Evolutionary conservation across 106 monocot genomes (phyloP).

Genomic region (Apostasia ramifera): DNA sequence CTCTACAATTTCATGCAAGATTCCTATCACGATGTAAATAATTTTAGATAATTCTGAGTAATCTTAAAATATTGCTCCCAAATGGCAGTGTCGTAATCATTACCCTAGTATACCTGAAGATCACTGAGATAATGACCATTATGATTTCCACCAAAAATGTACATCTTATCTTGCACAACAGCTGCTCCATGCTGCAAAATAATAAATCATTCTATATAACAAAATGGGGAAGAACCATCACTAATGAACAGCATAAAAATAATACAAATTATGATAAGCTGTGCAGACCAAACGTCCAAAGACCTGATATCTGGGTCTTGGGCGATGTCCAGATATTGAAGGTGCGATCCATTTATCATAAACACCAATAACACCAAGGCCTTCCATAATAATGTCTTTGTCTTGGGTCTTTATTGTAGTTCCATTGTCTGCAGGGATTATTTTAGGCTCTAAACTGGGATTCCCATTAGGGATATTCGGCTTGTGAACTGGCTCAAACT

Average conservation of each 20-base stretch:
- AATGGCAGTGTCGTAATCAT: not conserved
- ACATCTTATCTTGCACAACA: conserved; percentile 90
- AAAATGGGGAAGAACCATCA: not conserved
- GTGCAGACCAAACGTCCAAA: not conserved
- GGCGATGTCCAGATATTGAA: conserved; percentile 68
- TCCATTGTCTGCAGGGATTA: conserved; percentile 68
- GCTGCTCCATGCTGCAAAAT: conserved; percentile 86
- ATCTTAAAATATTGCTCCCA: not conserved
- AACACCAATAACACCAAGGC: conserved; percentile 59
- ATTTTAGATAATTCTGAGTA: too few species aligned
- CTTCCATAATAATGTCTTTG: conserved; percentile 77
- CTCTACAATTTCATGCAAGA: not conserved
- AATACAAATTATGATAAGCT: not conserved
- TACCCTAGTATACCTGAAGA: conserved; percentile 57
- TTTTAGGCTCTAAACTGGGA: conserved; percentile 51
- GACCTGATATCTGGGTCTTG: conserved; percentile 88
- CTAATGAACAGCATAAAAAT: not conserved
- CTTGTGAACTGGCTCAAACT: conserved; percentile 26
- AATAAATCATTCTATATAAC: conserved; percentile 1
- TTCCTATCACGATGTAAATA: too few species aligned
- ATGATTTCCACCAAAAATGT: conserved; percentile 93
- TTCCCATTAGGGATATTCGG: conserved; percentile 24
- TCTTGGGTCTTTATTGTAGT: conserved; percentile 57
- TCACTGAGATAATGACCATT: conserved; percentile 97
- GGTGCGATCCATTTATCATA: conserved; percentile 88